Evolutionary conservation across 305 asterid species (phyloP).

Genomic region (Fraxinus sp.): DNA sequence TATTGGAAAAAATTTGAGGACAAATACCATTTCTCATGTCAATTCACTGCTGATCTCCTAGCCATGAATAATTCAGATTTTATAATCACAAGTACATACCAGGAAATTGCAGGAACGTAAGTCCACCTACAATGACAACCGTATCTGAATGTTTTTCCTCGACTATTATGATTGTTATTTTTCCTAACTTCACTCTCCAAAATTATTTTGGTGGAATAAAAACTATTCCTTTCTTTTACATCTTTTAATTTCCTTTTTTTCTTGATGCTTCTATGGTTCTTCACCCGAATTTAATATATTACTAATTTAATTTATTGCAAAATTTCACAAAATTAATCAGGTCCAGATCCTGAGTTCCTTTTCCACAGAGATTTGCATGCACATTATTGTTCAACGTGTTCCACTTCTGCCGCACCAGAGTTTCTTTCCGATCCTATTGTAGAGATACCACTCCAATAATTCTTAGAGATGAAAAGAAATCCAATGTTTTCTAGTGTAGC

Average conservation of each 20-base stretch:
- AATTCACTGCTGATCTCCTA: constrained; percentile 91
- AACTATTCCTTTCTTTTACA: background rate
- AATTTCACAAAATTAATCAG: background rate
- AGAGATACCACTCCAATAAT: background rate
- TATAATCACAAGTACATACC: constrained; percentile 95
- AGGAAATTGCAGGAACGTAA: constrained; percentile 98
- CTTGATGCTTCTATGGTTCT: background rate
- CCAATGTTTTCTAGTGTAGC: background rate
- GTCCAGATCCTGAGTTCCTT: background rate
- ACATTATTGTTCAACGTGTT: background rate
- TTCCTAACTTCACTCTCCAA: background rate
- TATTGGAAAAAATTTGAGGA: constrained; percentile 89
- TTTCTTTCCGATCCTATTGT: too few relatives aligned
- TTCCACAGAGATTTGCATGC: background rate
- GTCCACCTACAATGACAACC: constrained; percentile 20
- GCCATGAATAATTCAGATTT: constrained; percentile 96
- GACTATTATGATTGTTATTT: background rate
- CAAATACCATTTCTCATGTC: constrained; percentile 90
- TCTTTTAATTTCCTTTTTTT: background rate
- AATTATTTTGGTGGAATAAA: background rate
- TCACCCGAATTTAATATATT: background rate
- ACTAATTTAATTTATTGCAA: background rate
- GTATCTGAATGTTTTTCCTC: background rate
- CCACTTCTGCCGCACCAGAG: background rate
- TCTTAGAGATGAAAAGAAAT: background rate